Evolutionary conservation across 352 stramenopile species (phyloP).

Genomic region (Phytophthora sp.): DNA sequence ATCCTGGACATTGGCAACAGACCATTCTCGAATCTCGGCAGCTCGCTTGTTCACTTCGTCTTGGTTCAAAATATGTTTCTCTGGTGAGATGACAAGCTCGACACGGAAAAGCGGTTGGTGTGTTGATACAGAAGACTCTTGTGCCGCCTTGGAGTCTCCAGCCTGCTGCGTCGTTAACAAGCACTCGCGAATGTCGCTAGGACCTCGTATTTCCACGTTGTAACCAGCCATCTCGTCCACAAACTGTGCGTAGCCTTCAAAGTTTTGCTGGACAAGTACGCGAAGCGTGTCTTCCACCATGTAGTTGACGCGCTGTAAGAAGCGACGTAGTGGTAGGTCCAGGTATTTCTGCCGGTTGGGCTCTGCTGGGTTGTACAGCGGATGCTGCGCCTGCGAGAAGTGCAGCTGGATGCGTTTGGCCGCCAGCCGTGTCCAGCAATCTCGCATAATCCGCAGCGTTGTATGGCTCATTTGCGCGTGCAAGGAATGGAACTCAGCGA

Average conservation of each 20-base stretch:
- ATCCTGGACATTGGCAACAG: conserved; percentile 56
- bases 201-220: conserved; percentile 54
- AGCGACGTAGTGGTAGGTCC: conserved; percentile 51
- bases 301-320: conserved; percentile 84
- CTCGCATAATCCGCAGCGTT: conserved; percentile 74
- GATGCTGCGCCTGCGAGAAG: conserved; percentile 56
- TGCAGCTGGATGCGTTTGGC: conserved; percentile 80
- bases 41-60: conserved; percentile 54
- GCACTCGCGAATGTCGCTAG: conserved; percentile 51
- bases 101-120: conserved; percentile 80
- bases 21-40: conserved; percentile 71
- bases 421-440: conserved; percentile 75
- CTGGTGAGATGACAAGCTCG: conserved; percentile 69
- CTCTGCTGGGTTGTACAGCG: conserved; percentile 68
- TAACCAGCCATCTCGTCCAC: conserved; percentile 76
- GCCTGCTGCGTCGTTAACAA: conserved; percentile 7
- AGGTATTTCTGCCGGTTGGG: conserved; percentile 77
- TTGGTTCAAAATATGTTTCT: conserved; percentile 65
- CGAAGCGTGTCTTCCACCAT: conserved; percentile 82
- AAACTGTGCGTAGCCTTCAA: conserved; percentile 67
- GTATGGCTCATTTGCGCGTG: conserved; percentile 78
- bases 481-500: conserved; percentile 73
- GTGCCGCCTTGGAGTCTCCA: conserved; percentile 5
- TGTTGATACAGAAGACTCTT: conserved; percentile 7
- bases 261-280: conserved; percentile 68